Evolutionary conservation across 805 yeast species (phyloP), one percentile per base, ranked within the genome.

Genomic region (Naumovozyma baii): DNA sequence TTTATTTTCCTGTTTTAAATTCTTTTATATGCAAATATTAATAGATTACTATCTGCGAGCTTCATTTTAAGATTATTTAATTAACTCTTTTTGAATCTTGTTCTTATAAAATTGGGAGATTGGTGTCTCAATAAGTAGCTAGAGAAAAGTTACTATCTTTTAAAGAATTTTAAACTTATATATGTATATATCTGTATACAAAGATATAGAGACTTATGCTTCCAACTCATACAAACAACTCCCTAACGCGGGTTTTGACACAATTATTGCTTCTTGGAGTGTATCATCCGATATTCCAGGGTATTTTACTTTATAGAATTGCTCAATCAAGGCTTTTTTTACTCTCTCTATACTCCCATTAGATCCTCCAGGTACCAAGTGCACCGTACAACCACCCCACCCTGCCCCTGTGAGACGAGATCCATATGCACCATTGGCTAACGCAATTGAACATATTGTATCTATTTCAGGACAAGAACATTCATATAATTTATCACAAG

Each of bases 401-500:
- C 87, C 88, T 7, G 87, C 87, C 17, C 87, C 87, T 3, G 87
- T 80, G n/a, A 78, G 69, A 41, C 88, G 66, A 1, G 83, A 74
- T n/a, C 87, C 87, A 42, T 59, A 67, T 0, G 83, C 65, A 2
- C 87, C 88, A 46, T 72, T 67, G 1, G 46, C 51, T 31, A 64
- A 55, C 2, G 84, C 85, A 39, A 80, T 69, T 5, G 51, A 39
- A 51, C 82, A 75, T 31, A 80, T 54, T 9, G 58, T 57, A 41
- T 79, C 74, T 36, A 78, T 68, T 44, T 72, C 78, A 1, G 66
- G 67, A 41, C 73, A 70, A 1, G 83, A 76, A 40, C 80, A 74
- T 43, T 76, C 69, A 57, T 68, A 74, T 29, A 66, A 54, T 18
- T 59, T 46, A 26, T 66, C 61, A 40, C 76, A 70, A 4, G 83